Percentiles rank a stretch among this genome's conserved stretches.
Conservation (phyloP, 1,284 basidiomycete genomes). For the Moesziomyces sp. region DNA sequence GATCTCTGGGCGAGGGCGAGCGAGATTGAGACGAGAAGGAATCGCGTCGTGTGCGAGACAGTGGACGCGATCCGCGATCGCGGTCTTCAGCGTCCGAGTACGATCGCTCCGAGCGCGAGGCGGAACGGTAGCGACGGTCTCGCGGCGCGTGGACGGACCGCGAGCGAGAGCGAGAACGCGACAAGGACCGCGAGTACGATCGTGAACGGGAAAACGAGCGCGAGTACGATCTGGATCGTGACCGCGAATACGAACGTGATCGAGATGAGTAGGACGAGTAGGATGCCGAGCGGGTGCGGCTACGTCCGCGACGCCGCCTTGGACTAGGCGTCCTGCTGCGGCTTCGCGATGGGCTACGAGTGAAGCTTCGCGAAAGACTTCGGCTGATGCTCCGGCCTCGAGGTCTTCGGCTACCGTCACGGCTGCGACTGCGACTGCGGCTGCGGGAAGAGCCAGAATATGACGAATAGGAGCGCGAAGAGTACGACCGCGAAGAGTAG, state of each 20-base stretch:
- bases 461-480: slow-evolving; percentile 27
- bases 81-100: background rate
- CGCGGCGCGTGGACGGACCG: slow-evolving; percentile 5
- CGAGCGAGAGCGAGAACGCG: slow-evolving; percentile 26
- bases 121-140: slow-evolving; percentile 7
- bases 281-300: slow-evolving; percentile 32
- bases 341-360: slow-evolving; percentile 3
- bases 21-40: background rate
- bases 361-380: slow-evolving; percentile 25
- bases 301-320: slow-evolving; percentile 16
- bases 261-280: slow-evolving; percentile 43
- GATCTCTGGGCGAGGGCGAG: background rate
- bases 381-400: slow-evolving; percentile 5
- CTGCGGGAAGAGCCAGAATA: slow-evolving; percentile 24
- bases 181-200: slow-evolving; percentile 11
- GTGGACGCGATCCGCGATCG: background rate
- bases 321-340: slow-evolving; percentile 7
- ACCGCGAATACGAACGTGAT: slow-evolving; percentile 9
- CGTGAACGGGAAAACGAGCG: slow-evolving; percentile 22
- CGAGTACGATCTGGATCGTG: slow-evolving; percentile 28
- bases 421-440: slow-evolving; percentile 26
- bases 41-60: background rate
- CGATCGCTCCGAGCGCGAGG: slow-evolving; percentile 7
- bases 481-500: slow-evolving; percentile 27
- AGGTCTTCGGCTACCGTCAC: background rate